A percentile compares a stretch with the other conserved stretches of the same genome.
phyloP scores from a whole-genome alignment of 345 rosid species.

The Raphanus raphanistrum region DNA sequence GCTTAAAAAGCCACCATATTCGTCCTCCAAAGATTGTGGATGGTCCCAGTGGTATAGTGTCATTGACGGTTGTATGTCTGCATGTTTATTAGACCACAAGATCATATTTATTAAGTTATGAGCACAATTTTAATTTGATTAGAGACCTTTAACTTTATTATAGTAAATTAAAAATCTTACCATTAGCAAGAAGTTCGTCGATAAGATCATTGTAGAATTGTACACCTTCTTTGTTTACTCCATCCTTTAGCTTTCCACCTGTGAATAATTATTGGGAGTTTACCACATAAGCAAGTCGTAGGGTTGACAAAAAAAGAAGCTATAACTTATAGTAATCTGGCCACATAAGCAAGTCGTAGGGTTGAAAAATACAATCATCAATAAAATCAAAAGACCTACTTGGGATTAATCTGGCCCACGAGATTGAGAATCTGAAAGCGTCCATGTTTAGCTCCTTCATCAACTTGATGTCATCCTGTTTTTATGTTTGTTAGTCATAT shows the following conservation, averaged over 20 bases:
- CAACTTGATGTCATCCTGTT: constrained; percentile 48
- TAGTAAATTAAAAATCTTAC: constrained; percentile 10
- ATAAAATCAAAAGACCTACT: constrained; percentile 28
- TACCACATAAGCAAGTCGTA: background rate
- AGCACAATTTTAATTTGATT: background rate
- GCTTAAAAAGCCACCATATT: constrained; percentile 52
- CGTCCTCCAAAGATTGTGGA: constrained; percentile 53
- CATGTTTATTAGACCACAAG: background rate
- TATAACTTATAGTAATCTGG: background rate
- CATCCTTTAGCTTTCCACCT: constrained; percentile 46
- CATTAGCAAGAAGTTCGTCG: constrained; percentile 50
- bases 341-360: background rate
- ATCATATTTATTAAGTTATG: background rate
- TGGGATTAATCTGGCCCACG: constrained; percentile 58
- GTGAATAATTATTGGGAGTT: background rate
- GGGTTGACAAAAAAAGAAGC: background rate
- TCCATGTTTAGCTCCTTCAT: constrained; percentile 59
- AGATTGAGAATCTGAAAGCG: constrained; percentile 57
- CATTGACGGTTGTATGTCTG: constrained; percentile 49
- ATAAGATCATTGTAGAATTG: constrained; percentile 52
- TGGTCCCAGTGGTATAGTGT: constrained; percentile 60
- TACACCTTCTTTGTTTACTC: constrained; percentile 53
- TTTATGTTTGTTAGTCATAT: background rate
- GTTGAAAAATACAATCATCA: background rate
- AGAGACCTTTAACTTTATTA: background rate